Evolutionary conservation across 495 filamentous ascomycete species (phyloP), one percentile per base, ranked within the genome.

Genomic region (Neurospora sublineolata): DNA sequence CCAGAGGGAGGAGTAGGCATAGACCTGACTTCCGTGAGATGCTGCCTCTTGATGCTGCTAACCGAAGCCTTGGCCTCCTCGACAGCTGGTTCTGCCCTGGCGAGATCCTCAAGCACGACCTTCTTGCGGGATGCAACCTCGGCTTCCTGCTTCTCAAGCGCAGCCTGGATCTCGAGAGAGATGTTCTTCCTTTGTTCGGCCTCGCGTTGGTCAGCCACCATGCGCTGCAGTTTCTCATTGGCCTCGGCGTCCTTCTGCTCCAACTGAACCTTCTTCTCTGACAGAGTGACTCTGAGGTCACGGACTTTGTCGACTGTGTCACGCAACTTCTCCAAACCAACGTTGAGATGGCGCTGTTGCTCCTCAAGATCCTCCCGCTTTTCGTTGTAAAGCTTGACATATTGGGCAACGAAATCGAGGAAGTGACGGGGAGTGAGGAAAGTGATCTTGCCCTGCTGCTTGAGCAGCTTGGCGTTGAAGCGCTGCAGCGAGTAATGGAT

Each of bases 321-420:
- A 69, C 92, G 88, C n/a, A 99, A 82, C 78, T 99, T 99, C 82
- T 99, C 95, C 7, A 99, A 86, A 82, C 95, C 95, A 73, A 98
- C 93, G 78, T 99, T 98, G 72, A 99, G 85, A 83, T 99, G 95
- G 39, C 95, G 90, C 76, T 99, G 95, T 78, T 99, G 96, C 77
- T 99, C 95, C 82, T 99, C 95, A 1, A 99, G 86, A 76, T 98
- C 96, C 80, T 98, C 96, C 0, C 95, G 91, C 84, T 99, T 99
- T 80, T 99, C 96, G 72, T 95, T 96, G 81, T 97, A 97, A 2
- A 99, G 86, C 80, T 92, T 94, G 76, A 98, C 95, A 81, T 97
- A 99, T 75, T 99, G 95, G 42, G 93, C 93, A 70, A 98, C 95
- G 77, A 99, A 99, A 79, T 99, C 95, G 64, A 99, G 86, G 82